Evolutionary conservation across 768 basidiomycete species (phyloP), one percentile per base, ranked within the genome.

Genomic region (Auricularia auricula-judae): DNA sequence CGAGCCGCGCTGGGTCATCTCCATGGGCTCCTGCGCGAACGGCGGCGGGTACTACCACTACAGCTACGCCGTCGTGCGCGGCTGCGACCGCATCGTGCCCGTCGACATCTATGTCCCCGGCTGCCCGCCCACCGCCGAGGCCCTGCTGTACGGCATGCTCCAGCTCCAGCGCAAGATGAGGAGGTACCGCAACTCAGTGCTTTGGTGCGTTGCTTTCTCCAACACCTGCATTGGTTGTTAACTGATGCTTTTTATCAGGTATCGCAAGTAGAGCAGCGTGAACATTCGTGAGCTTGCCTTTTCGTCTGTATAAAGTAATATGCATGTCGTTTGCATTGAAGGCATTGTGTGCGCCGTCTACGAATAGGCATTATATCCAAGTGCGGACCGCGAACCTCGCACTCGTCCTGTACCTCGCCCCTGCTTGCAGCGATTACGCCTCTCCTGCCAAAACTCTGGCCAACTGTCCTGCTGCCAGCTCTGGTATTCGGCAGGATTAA

Each of bases 1-100:
- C 36, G 94, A 98, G 72, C 97, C 97, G 65, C 85, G 89, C 88
- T 99, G 97, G 97, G 97, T 99, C 65, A 90, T 99, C 72, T 98
- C 96, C 33, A 98, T 99, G 97, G 97, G 97, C 58, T 98, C 96
- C 3, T 99, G 97, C 75, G 97, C 97, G 18, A 98, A 98, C 74
- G 97, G 97, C 36, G 93, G 94, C 64, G 94, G 93, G 16, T 95
- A 94, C 79, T 94, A 95, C 75, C 94, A 96, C 77, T 97, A 98
- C 76, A 97, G 96, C 34, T 99, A 99, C 77, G 94, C 95, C 35
- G 97, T 99, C 67, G 97, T 98, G 43, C 87, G 97, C 59, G 97
- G 97, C 16, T 98, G 96, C 74, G 97, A 99, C 80, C 86, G 97
- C 61, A 96, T 99, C 70, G 95, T 99, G 4, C 97, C 97, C 3